Evolutionary conservation across 306 rosid genomes (phyloP).

Genomic region (Cicer cuneatum): DNA sequence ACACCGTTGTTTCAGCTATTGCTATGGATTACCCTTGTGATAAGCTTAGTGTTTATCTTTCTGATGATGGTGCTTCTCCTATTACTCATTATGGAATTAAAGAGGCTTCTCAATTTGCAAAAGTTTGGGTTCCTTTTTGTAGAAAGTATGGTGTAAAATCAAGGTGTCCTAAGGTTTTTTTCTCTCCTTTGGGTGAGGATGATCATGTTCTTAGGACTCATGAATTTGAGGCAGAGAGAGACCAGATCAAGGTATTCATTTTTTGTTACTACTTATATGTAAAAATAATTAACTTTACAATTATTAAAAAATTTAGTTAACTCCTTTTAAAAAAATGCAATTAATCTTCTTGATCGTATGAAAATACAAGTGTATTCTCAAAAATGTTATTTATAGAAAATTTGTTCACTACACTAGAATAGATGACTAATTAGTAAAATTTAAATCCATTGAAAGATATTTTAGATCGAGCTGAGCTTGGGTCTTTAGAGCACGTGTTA

Average conservation of each 20-base stretch:
- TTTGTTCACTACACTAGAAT: too few species aligned
- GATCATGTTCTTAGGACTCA: constrained; percentile 14
- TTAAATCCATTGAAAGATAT: too few species aligned
- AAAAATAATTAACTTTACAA: too few species aligned
- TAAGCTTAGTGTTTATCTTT: constrained; percentile 56
- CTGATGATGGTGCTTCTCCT: constrained; percentile 51
- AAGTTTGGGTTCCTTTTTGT: constrained; percentile 55
- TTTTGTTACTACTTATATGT: too few species aligned
- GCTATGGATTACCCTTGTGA: constrained; percentile 53
- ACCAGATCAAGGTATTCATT: constrained; percentile 41
- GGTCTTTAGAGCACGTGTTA: too few species aligned
- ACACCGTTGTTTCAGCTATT: constrained; percentile 51
- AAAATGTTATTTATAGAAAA: too few species aligned
- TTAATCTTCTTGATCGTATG: too few species aligned
- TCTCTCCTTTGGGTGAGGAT: constrained; percentile 37
- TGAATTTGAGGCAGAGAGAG: constrained; percentile 29
- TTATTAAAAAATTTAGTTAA: too few species aligned
- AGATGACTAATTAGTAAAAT: too few species aligned
- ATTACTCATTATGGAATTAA: constrained; percentile 37
- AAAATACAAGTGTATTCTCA: too few species aligned
- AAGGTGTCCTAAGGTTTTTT: constrained; percentile 52
- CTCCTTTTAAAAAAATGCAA: too few species aligned
- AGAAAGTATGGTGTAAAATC: constrained; percentile 47
- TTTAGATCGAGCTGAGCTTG: too few species aligned
- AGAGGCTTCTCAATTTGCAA: constrained; percentile 52